Percentiles rank a stretch among this genome's conserved stretches.
Conservation (phyloP, 257 asterid species). For the Solanum piurae region DNA sequence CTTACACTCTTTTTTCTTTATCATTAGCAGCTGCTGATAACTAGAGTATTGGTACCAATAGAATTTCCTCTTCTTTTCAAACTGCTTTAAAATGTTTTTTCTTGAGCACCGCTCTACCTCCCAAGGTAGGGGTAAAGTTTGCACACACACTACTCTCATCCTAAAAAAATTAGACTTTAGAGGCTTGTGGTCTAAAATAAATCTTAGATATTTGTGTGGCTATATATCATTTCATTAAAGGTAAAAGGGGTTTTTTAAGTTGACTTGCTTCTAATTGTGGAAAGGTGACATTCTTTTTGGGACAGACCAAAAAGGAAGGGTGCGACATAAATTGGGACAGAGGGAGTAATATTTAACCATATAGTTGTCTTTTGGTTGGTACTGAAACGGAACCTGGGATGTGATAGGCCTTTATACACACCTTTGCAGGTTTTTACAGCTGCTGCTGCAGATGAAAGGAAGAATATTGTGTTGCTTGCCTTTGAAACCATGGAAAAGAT, state of each 20-base stretch:
- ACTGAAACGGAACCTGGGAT: not conserved
- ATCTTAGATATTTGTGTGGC: not conserved
- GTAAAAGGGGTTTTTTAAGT: not conserved
- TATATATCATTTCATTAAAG: not conserved
- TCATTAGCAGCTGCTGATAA: not conserved
- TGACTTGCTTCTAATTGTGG: not conserved
- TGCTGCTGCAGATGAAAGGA: slow-evolving; percentile 98
- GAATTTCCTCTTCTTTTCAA: not conserved
- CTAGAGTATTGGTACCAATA: not conserved
- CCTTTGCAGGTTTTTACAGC: slow-evolving; percentile 76
- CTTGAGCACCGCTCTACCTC: not conserved
- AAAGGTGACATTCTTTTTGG: not conserved
- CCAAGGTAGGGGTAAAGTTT: not conserved
- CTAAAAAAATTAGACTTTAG: not conserved
- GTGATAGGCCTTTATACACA: not conserved
- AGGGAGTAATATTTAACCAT: not conserved
- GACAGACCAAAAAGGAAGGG: not conserved
- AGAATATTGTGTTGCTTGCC: slow-evolving; percentile 87
- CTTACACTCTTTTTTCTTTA: not conserved
- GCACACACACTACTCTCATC: not conserved
- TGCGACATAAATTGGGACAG: not conserved
- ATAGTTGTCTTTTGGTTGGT: not conserved
- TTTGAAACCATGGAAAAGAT: slow-evolving; percentile 98
- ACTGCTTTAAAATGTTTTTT: not conserved
- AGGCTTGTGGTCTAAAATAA: not conserved